Base-by-base conservation (phyloP, 2,329 filamentous ascomycete genomes). In the Aureobasidium lini region DNA sequence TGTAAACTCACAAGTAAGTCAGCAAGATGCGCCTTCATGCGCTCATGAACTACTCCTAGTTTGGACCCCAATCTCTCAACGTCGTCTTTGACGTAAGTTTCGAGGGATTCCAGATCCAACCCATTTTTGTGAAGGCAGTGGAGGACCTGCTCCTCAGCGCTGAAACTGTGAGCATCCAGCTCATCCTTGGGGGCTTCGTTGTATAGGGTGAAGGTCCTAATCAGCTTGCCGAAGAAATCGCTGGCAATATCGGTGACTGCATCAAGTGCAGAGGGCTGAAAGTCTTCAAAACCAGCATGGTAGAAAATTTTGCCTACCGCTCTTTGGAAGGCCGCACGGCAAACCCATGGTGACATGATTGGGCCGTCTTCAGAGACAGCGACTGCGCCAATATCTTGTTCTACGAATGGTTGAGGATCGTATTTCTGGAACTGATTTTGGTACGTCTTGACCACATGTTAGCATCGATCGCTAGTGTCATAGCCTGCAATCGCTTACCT, bases 371-470 rank as follows among this genome's bases (percentile, higher is more conserved):
- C 92, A 39, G 89, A 89, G 58, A 94, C 85, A 59, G 96, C 93
- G 69, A 94, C 88, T n/a, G 91, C 84, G 53, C 91, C 87, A 56
- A 94, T 85, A 69, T 97, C 94, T 43, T 84, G 81, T 74, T 99
- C 94, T 16, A 87, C 76, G 63, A 99, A 96, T 0, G 90, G 89
- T 69, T 93, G 87, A 0, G 89, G 89, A 63, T 96, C 90, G 70
- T 95, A 96, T 75, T 96, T 96, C 64, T 93, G 91, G 68, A 99
- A 99, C 72, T 99, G 94, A 69, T 99, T 99, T 69, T 92, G 89
- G 71, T 99, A 99, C 70, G 95, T 89, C 88, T 94, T 34, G 32
- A 18, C 10, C 16, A 37, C 13, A 10, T 40, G 61, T 66, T 23
- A 69, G 66, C 32, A 58, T 54, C n/a, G 18, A 2, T 47, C 34